Conservation (phyloP, 2,329 filamentous ascomycete species). For the Aspergillus sp. region DNA sequence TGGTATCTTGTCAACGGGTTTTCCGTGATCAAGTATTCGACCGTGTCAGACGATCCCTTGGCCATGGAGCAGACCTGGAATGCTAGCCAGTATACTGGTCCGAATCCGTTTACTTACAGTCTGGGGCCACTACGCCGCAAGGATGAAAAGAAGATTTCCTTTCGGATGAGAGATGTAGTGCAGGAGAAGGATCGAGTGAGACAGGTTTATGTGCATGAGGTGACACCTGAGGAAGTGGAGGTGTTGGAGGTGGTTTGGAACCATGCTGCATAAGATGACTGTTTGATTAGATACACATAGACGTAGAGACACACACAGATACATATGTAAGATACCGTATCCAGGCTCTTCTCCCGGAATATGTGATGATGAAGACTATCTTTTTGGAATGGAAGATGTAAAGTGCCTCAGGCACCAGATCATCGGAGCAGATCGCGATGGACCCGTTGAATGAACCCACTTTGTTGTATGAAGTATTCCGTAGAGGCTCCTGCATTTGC, state of each 20-base stretch:
- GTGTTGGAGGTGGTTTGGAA: conserved; percentile 29
- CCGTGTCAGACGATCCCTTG: conserved; percentile 38
- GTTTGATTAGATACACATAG: neutral
- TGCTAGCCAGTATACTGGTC: conserved; percentile 40
- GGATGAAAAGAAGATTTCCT: conserved; percentile 52
- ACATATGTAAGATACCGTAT: neutral
- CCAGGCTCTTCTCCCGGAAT: too few species aligned
- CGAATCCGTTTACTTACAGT: conserved; percentile 50
- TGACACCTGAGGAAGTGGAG: conserved; percentile 16
- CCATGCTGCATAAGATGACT: neutral
- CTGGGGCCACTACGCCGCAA: conserved; percentile 50
- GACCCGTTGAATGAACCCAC: neutral
- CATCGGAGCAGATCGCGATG: neutral
- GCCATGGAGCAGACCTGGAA: conserved; percentile 56
- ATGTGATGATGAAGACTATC: neutral
- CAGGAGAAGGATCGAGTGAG: conserved; percentile 44
- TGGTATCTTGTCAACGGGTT: conserved; percentile 55
- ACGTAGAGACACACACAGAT: neutral
- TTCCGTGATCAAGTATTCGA: conserved; percentile 54
- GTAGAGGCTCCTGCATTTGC: neutral
- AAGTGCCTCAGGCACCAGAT: neutral
- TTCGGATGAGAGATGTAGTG: conserved; percentile 47
- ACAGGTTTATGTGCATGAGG: conserved; percentile 53
- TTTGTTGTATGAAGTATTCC: neutral
- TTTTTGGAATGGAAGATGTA: neutral